Conservation (phyloP, 116 monocot genomes). For the Cymodocea nodosa region DNA sequence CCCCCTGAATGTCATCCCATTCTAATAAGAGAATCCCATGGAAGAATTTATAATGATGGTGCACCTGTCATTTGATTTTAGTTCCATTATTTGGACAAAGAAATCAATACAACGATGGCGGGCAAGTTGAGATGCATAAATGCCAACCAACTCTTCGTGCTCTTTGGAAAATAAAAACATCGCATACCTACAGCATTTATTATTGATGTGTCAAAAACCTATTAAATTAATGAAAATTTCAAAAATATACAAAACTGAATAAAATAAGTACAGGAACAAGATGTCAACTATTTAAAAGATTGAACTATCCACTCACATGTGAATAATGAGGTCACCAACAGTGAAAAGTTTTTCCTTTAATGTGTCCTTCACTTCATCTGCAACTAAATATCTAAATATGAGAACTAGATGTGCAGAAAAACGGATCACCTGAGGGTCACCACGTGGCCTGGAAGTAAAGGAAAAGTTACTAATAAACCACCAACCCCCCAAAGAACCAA, state of each 20-base stretch:
- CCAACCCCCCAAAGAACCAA: background rate
- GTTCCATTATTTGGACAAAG: conserved; percentile 97
- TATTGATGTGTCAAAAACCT: background rate
- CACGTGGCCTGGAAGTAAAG: conserved; percentile 48
- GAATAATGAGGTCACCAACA: conserved; percentile 86
- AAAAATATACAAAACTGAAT: background rate
- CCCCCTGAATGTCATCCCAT: no score
- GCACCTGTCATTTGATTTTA: conserved; percentile 80
- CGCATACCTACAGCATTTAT: conserved; percentile 51
- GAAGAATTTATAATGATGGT: background rate
- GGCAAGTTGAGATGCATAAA: conserved; percentile 87
- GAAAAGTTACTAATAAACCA: background rate
- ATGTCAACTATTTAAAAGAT: background rate
- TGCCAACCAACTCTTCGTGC: conserved; percentile 88
- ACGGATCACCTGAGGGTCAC: conserved; percentile 85
- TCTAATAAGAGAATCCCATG: background rate
- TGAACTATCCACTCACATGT: conserved; percentile 36
- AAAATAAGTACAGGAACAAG: background rate
- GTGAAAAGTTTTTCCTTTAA: conserved; percentile 70
- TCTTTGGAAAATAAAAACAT: conserved; percentile 94
- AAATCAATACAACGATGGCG: conserved; percentile 86
- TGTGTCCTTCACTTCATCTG: conserved; percentile 74
- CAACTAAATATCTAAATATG: conserved; percentile 75
- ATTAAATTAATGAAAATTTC: background rate
- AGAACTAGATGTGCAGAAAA: conserved; percentile 98